phyloP scores from a whole-genome alignment of 345 rosid genomes.

The Microthlaspi erraticum region DNA sequence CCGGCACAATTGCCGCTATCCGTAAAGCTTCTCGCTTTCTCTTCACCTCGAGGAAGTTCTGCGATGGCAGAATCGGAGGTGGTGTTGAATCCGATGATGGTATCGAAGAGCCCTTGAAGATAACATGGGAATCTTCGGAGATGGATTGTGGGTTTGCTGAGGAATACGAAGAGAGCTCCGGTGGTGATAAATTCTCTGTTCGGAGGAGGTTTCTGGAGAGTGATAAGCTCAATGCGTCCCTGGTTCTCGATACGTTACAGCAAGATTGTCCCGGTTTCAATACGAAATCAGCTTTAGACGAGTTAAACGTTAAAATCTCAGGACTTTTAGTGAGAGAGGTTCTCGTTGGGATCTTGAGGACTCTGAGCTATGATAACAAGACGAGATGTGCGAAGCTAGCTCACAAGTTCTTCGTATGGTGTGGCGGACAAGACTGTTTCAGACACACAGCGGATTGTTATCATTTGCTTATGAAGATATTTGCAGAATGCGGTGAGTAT shows the following conservation, averaged over 20 bases:
- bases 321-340: slow-evolving; percentile 83
- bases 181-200: slow-evolving; percentile 28
- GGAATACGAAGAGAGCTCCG: slow-evolving; percentile 28
- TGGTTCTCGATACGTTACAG: slow-evolving; percentile 62
- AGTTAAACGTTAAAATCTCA: slow-evolving; percentile 63
- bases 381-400: slow-evolving; percentile 73
- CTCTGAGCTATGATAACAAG: slow-evolving; percentile 51
- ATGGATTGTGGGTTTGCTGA: slow-evolving; percentile 43
- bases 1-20: slow-evolving; percentile 40
- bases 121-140: slow-evolving; percentile 50
- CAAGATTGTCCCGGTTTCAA: slow-evolving; percentile 82
- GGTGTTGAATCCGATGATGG: slow-evolving; percentile 48
- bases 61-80: slow-evolving; percentile 43
- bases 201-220: slow-evolving; percentile 51
- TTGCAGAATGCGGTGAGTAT: slow-evolving; percentile 77
- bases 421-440: slow-evolving; percentile 57
- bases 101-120: slow-evolving; percentile 61
- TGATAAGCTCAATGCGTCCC: slow-evolving; percentile 53
- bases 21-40: slow-evolving; percentile 46
- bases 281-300: slow-evolving; percentile 58
- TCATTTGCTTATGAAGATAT: slow-evolving; percentile 81
- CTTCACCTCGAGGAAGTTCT: slow-evolving; percentile 49
- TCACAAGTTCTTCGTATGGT: slow-evolving; percentile 84
- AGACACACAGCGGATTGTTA: slow-evolving; percentile 64
- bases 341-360: slow-evolving; percentile 66